Base-by-base conservation (phyloP, 306 rosid genomes). In the Gynostemma pentaphyllum region DNA sequence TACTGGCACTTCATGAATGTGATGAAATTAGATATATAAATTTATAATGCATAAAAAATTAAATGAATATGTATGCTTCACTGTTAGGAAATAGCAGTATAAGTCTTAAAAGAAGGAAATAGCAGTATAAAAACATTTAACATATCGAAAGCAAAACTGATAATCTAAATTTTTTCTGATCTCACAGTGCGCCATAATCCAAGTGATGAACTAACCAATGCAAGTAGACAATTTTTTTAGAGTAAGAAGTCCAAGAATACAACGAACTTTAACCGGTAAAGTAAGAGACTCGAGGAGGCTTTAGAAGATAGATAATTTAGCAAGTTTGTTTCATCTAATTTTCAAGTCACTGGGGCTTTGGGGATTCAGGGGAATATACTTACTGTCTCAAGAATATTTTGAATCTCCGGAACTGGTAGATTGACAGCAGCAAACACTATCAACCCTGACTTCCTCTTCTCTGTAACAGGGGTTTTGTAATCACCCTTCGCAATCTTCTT, bases 391-490 rank as follows among this genome's bases (percentile, higher is more conserved):
- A 91, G 89, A 57, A 71, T 48, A 36, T 62, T 57, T 63, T 53
- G 82, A 76, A 84, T 69, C 73, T 85, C 92, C 14, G 28, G 29
- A 61, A 76, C 76, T 18, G 96, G 87, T 32, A 88, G 71, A 77
- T 48, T 79, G 70, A 91, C 81, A 37, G 98, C 98, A 67, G 95
- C 98, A 82, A 75, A 91, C 70, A 82, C 88, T 64, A 91, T 83
- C 73, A 72, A 46, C 66, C 90, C 95, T 39, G 76, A 39, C 73
- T 78, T 84, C 83, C 88, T 87, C 77, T 72, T 81, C 66, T 79
- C 95, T 42, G 89, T 51, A 62, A 77, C 81, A 56, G 98, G 96
- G 39, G 83, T 78, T 46, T 73, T 61, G 74, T 74, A 88, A 59
- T 88, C 96, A 28, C 98, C 96, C 55, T 76, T 81, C 7, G 88